These are phyloP conservation scores for Suhomyces tanzawaensis DNA, from an alignment of 805 yeast genomes.

Conservation along the genomic window DNA sequence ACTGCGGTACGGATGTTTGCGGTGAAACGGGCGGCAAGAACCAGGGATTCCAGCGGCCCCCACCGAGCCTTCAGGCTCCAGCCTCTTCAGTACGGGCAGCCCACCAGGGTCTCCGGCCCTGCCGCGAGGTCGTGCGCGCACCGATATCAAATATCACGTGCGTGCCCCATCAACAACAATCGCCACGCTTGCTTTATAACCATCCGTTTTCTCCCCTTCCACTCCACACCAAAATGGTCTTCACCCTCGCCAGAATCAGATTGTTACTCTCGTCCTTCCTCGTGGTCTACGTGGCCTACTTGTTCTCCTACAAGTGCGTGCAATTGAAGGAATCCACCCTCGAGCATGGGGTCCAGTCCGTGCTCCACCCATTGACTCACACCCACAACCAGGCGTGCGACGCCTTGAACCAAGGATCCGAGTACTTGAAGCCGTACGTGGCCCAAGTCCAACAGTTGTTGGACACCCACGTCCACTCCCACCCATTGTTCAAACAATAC, in stretches of 20 bases:
- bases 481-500: conserved; percentile 32
- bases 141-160: too few relatives aligned
- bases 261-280: conserved; percentile 22
- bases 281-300: conserved; percentile 35
- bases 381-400: conserved; percentile 37
- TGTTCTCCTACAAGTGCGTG: conserved; percentile 40
- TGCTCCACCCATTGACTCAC: conserved; percentile 39
- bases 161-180: neutral
- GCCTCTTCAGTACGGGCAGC: too few relatives aligned
- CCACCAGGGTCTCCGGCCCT: too few relatives aligned
- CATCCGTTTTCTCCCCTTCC: too few relatives aligned
- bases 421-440: conserved; percentile 30
- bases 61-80: too few relatives aligned
- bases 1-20: too few relatives aligned
- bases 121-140: too few relatives aligned
- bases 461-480: conserved; percentile 38
- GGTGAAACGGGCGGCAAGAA: too few relatives aligned
- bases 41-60: too few relatives aligned
- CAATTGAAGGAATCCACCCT: conserved; percentile 27
- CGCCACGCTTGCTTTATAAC: neutral
- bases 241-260: conserved; percentile 17
- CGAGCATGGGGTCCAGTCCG: conserved; percentile 27
- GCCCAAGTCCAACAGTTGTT: conserved; percentile 25
- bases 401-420: conserved; percentile 27
- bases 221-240: conserved; percentile 4